Base-by-base conservation (phyloP, 495 filamentous ascomycete genomes). In the Glarea lozoyensis region DNA sequence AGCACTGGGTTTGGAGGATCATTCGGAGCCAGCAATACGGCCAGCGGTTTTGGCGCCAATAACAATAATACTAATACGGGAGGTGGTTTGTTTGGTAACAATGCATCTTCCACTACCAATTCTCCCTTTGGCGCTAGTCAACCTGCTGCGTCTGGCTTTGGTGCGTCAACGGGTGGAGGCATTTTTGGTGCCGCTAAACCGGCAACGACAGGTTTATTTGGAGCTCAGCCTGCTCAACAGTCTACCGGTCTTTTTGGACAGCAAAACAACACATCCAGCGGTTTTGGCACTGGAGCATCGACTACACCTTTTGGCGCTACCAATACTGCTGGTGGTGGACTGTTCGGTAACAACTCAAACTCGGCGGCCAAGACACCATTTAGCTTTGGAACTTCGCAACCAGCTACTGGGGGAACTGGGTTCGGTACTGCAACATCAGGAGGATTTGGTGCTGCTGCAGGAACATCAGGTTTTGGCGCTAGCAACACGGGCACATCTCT, bases 1-100 rank as follows among this genome's bases (percentile, higher is more conserved):
- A 65, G 61, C 45, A 78, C 76, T 20, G 69, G 70, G 16, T 86
- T 86, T 60, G 74, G 72, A 12, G 67, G 67, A 5, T 21, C 9
- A 9, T 76, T 76, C 46, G 70, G 69, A 17, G 39, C 56, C 21
- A 57, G 53, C 20, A 47, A 60, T 10, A 50, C 62, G 13, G 55
- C 39, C 35, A 43, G 56, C 11, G 66, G 60, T 0, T 72, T 73
- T 31, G 75, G 73, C 20, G 33, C 46, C 23, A 61, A 55, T 17
- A 70, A 58, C 37, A 62, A 54, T 12, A 54, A n/a, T n/a, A n/a
- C 50, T 11, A 67, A 50, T 22, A 62, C 69, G 22, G 56, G 53
- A 13, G 52, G 61, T 15, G 64, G 65, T 17, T 46, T 73, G 17
- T 83, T 83, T 46, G 73, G 76, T 38, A 59, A 62, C 56, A 45